These are phyloP conservation scores for Cyamopsis tetragonoloba DNA, from an alignment of 306 rosid species.

Conservation along the genomic window DNA sequence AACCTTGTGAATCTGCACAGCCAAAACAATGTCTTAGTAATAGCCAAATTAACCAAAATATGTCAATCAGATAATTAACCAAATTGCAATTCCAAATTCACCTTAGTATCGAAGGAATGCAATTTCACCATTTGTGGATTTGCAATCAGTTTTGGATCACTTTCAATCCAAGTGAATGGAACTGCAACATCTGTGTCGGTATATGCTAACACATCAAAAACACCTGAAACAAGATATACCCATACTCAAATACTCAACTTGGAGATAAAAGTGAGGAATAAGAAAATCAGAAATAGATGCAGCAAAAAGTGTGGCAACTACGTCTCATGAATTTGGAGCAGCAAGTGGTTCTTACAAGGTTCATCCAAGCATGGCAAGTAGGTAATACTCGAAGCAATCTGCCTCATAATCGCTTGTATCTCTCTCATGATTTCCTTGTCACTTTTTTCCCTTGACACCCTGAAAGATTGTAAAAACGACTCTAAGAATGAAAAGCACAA, in stretches of 20 bases:
- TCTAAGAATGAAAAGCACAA: neutral
- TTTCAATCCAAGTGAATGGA: slow-evolving; percentile 97
- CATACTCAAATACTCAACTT: neutral
- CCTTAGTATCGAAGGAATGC: slow-evolving; percentile 99
- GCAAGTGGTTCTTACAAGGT: slow-evolving; percentile 54
- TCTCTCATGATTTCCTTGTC: slow-evolving; percentile 99
- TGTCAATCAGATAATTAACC: neutral
- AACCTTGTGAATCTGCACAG: slow-evolving; percentile 84
- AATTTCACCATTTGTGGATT: slow-evolving; percentile 99
- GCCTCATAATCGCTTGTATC: slow-evolving; percentile 98
- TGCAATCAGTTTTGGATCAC: slow-evolving; percentile 92
- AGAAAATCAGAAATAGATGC: neutral
- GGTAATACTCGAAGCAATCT: slow-evolving; percentile 98
- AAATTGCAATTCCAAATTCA: slow-evolving; percentile 22
- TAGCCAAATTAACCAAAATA: neutral
- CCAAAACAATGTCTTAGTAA: slow-evolving; percentile 11
- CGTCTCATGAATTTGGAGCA: neutral
- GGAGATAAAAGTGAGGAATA: neutral
- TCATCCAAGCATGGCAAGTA: slow-evolving; percentile 97
- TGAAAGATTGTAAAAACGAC: slow-evolving; percentile 15
- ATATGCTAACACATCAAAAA: slow-evolving; percentile 92
- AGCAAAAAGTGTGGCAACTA: neutral
- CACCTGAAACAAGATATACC: slow-evolving; percentile 54
- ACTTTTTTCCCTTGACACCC: slow-evolving; percentile 88
- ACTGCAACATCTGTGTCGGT: slow-evolving; percentile 94